Evolutionary conservation across 2,329 filamentous ascomycete genomes (phyloP).

Genomic region (Fusarium pseudoanthophilum): DNA sequence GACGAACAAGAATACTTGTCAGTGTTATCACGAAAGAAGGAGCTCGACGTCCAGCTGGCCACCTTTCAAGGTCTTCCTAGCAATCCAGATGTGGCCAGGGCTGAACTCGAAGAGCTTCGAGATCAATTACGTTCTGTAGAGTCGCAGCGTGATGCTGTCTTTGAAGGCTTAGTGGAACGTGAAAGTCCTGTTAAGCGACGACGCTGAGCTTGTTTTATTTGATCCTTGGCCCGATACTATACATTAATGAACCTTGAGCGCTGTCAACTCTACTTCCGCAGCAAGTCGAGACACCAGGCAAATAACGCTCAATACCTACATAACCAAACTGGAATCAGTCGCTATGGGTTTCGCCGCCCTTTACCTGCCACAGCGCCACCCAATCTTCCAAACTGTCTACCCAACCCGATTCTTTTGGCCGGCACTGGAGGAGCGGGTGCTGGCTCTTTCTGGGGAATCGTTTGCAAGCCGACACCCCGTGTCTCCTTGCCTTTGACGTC

Average conservation of each 20-base stretch:
- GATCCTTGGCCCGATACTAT: conserved; percentile 29
- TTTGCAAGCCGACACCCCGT: conserved; percentile 50
- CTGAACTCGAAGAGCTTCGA: conserved; percentile 75
- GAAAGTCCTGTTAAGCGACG: conserved; percentile 63
- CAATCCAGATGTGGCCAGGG: conserved; percentile 73
- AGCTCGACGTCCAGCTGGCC: conserved; percentile 70
- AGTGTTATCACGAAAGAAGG: conserved; percentile 67
- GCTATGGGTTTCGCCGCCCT: conserved; percentile 60
- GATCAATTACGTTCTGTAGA: conserved; percentile 70
- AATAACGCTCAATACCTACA: conserved; percentile 15
- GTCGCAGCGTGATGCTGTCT: conserved; percentile 74
- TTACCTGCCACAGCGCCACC: conserved; percentile 77
- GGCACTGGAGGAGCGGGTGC: conserved; percentile 54
- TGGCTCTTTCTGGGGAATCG: conserved; percentile 62
- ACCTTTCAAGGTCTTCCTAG: conserved; percentile 78
- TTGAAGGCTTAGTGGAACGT: conserved; percentile 76
- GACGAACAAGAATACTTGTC: conserved; percentile 69
- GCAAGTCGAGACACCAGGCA: conserved; percentile 9
- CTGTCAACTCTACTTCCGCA: background rate
- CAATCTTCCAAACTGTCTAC: conserved; percentile 75
- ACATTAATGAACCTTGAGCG: conserved; percentile 26
- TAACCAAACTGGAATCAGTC: conserved; percentile 9
- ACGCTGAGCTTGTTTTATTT: conserved; percentile 41
- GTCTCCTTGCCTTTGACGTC: conserved; percentile 56
- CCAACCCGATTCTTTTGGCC: conserved; percentile 71